Percentiles rank a stretch among this genome's conserved stretches.
These are phyloP conservation scores for Microbotryum scabiosae DNA, from an alignment of 1,284 basidiomycete genomes.

Conservation along the genomic window DNA sequence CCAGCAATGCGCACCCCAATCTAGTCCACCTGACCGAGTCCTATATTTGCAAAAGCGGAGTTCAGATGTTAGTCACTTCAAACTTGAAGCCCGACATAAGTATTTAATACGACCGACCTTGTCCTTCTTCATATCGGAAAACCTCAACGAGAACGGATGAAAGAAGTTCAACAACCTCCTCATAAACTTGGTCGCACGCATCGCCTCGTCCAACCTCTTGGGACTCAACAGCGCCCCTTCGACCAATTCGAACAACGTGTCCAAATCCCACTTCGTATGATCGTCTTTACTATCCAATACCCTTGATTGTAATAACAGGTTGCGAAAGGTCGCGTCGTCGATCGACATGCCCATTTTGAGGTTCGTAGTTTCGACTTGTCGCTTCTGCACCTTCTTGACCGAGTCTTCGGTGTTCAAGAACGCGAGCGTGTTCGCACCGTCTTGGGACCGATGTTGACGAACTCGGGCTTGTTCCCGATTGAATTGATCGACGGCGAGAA, in stretches of 20 bases:
- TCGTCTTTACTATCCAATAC: conserved; percentile 76
- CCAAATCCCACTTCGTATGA: conserved; percentile 85
- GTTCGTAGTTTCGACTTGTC: conserved; percentile 82
- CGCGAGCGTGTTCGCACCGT: conserved; percentile 53
- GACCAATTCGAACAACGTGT: conserved; percentile 75
- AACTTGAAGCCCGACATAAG: neutral
- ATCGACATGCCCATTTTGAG: conserved; percentile 83
- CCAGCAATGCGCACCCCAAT: conserved; percentile 70
- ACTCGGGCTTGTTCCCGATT: conserved; percentile 59
- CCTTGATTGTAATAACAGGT: conserved; percentile 71
- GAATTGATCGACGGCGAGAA: conserved; percentile 83
- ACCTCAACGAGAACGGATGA: conserved; percentile 78
- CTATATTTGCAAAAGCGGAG: conserved; percentile 43
- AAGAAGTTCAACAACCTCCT: conserved; percentile 82
- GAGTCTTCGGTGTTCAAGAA: conserved; percentile 48
- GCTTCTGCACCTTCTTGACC: conserved; percentile 31
- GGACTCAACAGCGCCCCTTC: conserved; percentile 87
- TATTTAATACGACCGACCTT: conserved; percentile 43
- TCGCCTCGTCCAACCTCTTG: conserved; percentile 90
- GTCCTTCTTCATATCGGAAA: conserved; percentile 68
- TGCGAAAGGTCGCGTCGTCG: conserved; percentile 68
- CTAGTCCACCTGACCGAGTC: conserved; percentile 52
- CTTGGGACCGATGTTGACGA: neutral
- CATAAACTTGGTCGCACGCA: conserved; percentile 80
- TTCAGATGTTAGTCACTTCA: neutral